Evolutionary conservation across 73 alveolate species (phyloP).

Genomic region (Paramecium sexaurelia): DNA sequence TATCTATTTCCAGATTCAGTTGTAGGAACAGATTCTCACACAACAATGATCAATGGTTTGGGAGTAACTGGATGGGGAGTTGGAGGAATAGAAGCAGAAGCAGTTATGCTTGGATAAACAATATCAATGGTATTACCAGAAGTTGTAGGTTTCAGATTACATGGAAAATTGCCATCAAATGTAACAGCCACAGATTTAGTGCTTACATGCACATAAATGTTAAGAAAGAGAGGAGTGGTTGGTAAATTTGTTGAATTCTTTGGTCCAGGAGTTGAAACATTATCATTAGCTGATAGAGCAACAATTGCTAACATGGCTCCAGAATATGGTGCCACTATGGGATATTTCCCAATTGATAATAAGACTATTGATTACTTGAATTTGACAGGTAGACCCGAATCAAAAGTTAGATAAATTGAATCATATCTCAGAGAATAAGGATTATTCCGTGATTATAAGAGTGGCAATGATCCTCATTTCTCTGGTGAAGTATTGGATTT

Average conservation of each 20-base stretch:
- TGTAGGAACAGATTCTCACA: slow-evolving; percentile 93
- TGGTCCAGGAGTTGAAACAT: slow-evolving; percentile 84
- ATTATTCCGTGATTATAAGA: slow-evolving; percentile 76
- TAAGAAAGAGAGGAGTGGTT: slow-evolving; percentile 95
- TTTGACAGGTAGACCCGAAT: slow-evolving; percentile 83
- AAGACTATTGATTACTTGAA: slow-evolving; percentile 83
- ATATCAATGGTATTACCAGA: slow-evolving; percentile 91
- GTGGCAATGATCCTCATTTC: slow-evolving; percentile 76
- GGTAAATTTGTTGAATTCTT: slow-evolving; percentile 93
- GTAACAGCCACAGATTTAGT: slow-evolving; percentile 92
- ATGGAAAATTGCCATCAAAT: slow-evolving; percentile 77
- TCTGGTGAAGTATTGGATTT: slow-evolving; percentile 80
- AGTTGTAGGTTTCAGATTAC: slow-evolving; percentile 87
- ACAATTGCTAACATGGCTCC: slow-evolving; percentile 93
- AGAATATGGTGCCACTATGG: slow-evolving; percentile 96
- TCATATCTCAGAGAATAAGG: slow-evolving; percentile 80
- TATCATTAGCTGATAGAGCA: slow-evolving; percentile 90
- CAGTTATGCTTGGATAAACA: slow-evolving; percentile 91
- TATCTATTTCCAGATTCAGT: slow-evolving; percentile 82
- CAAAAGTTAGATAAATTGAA: slow-evolving; percentile 78
- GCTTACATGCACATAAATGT: slow-evolving; percentile 78
- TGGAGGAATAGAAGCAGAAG: slow-evolving; percentile 95
- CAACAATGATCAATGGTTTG: slow-evolving; percentile 94
- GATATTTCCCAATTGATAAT: slow-evolving; percentile 92
- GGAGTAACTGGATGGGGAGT: slow-evolving; percentile 95